Conservation (phyloP, 345 rosid species). For the Raphanus sativus region DNA sequence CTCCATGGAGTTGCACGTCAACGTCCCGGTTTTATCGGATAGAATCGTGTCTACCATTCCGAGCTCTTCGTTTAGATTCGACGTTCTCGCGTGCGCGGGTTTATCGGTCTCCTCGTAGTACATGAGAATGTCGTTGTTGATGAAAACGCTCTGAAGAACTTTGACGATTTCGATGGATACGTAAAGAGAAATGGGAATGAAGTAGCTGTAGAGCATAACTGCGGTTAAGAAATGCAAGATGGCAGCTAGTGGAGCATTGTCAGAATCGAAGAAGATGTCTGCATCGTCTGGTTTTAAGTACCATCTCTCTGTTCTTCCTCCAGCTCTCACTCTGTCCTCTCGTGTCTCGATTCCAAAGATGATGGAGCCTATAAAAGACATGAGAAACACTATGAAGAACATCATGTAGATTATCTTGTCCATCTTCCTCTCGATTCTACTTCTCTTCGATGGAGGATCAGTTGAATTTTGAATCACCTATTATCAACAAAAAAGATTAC, state of each 20-base stretch:
- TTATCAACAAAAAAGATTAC: neutral
- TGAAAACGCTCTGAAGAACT: slow-evolving; percentile 86
- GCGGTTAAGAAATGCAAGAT: slow-evolving; percentile 72
- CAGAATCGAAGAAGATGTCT: slow-evolving; percentile 64
- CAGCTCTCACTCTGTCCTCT: slow-evolving; percentile 48
- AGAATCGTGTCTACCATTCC: slow-evolving; percentile 92
- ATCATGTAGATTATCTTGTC: slow-evolving; percentile 74
- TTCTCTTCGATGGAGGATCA: slow-evolving; percentile 90
- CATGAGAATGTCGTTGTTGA: slow-evolving; percentile 80
- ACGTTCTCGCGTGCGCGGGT: slow-evolving; percentile 91
- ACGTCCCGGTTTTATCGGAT: slow-evolving; percentile 91
- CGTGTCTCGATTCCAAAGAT: slow-evolving; percentile 73
- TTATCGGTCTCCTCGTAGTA: slow-evolving; percentile 82
- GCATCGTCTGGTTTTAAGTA: slow-evolving; percentile 86
- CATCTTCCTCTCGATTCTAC: slow-evolving; percentile 82
- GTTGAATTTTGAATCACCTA: slow-evolving; percentile 92
- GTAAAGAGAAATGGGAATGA: slow-evolving; percentile 91
- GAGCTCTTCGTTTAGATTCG: slow-evolving; percentile 98
- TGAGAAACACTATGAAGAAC: slow-evolving; percentile 59
- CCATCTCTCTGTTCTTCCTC: slow-evolving; percentile 88
- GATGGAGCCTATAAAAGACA: slow-evolving; percentile 68
- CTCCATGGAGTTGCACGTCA: slow-evolving; percentile 98
- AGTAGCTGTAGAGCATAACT: slow-evolving; percentile 80
- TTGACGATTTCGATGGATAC: slow-evolving; percentile 93
- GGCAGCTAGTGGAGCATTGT: slow-evolving; percentile 63